Base-by-base conservation (phyloP, 768 basidiomycete species). In the Suillus americanus region DNA sequence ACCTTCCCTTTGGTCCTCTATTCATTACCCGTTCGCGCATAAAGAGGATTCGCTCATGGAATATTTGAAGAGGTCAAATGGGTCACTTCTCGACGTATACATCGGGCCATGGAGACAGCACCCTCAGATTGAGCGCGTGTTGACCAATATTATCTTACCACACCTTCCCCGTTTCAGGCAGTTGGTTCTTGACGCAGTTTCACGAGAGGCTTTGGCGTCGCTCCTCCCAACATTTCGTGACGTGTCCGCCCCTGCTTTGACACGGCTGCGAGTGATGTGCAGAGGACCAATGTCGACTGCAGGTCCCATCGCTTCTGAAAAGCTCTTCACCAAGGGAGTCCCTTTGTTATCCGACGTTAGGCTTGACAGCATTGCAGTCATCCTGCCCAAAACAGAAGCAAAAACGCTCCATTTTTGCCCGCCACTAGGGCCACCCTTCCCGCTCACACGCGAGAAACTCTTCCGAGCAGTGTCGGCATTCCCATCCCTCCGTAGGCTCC, bases 1-100 rank as follows among this genome's bases (percentile, higher is more conserved):
- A 6, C 76, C 79, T 1, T 73, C 62, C 16, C 71, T 79, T 62
- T 79, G 77, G 79, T 76, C 76, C 20, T 70, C 69, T 18, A 73
- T 78, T 63, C 74, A 69, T 62, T 71, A 75, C 64, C 71, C 73
- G 13, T 72, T 74, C 62, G 72, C 72, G 28, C 74, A 67, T 60
- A 71, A 70, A 51, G 72, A 74, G 41, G 69, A 69, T n/a, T 71
- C 72, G 0, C 66, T 78, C n/a, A 38, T 60, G 14, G 72, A 75
- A 66, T 78, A 78, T 65, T 71, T 79, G 51, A 70, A 61, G 45
- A 69, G 78, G 63, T 77, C 77, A 8, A 69, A 68, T 28, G 72
- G 72, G 3, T 68, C 69, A 41, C 71, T 72, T 48, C 72, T 78
- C 13, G 72, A 74, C 20, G 68, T 78, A 16, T 75, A 77, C 68